Conservation (phyloP, 306 rosid species). For the Lathyrus oleraceus region DNA sequence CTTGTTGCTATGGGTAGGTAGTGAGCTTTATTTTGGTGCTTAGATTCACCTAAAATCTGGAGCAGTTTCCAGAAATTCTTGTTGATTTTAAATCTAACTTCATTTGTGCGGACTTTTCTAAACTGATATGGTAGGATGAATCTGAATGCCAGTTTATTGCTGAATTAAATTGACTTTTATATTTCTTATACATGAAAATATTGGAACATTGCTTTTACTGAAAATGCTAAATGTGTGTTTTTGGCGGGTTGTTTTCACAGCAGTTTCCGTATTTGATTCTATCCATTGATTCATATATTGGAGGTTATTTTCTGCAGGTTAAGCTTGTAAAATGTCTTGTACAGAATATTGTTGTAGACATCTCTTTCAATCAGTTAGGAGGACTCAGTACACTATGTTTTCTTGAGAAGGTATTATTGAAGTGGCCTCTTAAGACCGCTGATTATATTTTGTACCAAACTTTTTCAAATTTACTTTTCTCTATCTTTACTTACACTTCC, state of each 20-base stretch:
- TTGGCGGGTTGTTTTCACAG: constrained; percentile 10
- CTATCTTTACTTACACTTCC: constrained; percentile 12
- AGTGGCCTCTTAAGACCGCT: constrained; percentile 16
- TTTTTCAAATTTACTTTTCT: constrained; percentile 5
- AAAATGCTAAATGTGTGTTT: constrained; percentile 6
- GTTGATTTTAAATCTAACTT: constrained; percentile 6
- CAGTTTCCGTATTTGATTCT: constrained; percentile 19
- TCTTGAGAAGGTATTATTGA: constrained; percentile 76
- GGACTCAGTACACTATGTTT: constrained; percentile 85
- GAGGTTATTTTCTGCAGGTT: constrained; percentile 61
- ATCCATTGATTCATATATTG: constrained; percentile 21
- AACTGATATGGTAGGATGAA: constrained; percentile 14
- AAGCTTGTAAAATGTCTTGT: constrained; percentile 90
- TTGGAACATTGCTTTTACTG: constrained; percentile 14
- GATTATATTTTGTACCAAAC: neutral
- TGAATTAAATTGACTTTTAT: constrained; percentile 1
- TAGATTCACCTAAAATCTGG: constrained; percentile 16
- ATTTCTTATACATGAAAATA: constrained; percentile 5
- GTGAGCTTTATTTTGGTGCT: constrained; percentile 29
- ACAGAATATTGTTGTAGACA: constrained; percentile 80
- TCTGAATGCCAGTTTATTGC: constrained; percentile 1
- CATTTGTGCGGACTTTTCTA: constrained; percentile 14
- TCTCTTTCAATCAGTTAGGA: constrained; percentile 93
- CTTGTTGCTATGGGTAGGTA: constrained; percentile 16
- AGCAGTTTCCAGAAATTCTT: constrained; percentile 14